Evolutionary conservation across 306 rosid genomes (phyloP).

Genomic region (Trifolium pratense): DNA sequence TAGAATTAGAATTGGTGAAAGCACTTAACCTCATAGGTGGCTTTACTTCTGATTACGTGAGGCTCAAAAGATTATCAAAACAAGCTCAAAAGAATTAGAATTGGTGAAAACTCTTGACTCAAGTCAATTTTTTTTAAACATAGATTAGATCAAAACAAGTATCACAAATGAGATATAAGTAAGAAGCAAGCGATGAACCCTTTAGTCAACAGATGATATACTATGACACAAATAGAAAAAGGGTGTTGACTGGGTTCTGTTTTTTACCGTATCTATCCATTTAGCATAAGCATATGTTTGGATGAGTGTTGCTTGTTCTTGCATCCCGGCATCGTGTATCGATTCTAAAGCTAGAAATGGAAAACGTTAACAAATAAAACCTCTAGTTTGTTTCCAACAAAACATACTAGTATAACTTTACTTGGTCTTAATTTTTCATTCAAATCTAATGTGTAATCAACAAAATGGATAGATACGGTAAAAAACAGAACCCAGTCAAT

Average conservation of each 20-base stretch:
- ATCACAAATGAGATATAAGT: not conserved
- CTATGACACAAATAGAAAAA: not conserved
- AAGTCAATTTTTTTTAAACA: not conserved
- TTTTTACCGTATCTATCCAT: too few relatives aligned
- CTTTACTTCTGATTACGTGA: not conserved
- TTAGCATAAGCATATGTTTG: not conserved
- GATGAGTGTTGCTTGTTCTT: not conserved
- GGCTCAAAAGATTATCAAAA: too few relatives aligned
- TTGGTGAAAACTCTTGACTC: not conserved
- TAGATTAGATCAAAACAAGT: not conserved
- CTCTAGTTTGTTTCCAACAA: too few relatives aligned
- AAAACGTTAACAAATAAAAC: too few relatives aligned
- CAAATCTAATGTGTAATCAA: not conserved
- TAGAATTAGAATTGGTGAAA: not conserved
- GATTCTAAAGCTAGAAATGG: too few relatives aligned
- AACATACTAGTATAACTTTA: too few relatives aligned
- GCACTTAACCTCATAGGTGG: not conserved
- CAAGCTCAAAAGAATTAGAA: too few relatives aligned
- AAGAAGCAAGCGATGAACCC: not conserved
- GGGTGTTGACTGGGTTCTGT: too few relatives aligned
- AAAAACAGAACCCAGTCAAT: too few relatives aligned
- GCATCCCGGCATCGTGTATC: too few relatives aligned
- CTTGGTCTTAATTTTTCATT: not conserved
- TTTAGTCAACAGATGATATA: not conserved
- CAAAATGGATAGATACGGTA: too few relatives aligned